These are phyloP conservation scores for Ceratocystis albifundus DNA, from an alignment of 2,329 filamentous ascomycete species.

Conservation along the genomic window DNA sequence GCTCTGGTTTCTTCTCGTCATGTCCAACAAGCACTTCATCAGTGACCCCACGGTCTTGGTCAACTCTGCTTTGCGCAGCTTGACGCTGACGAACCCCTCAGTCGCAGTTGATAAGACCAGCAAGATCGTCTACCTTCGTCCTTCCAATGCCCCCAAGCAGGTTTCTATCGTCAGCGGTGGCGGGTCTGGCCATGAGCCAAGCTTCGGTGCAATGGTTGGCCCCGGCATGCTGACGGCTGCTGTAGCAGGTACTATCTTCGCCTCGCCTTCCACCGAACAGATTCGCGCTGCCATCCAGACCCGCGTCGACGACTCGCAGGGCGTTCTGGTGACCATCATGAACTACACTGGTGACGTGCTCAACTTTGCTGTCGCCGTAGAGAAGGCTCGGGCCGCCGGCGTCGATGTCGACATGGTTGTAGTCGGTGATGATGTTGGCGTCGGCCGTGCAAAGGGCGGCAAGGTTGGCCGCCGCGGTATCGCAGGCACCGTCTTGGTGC, in stretches of 20 bases:
- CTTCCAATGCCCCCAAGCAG: slow-evolving; percentile 40
- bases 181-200: slow-evolving; percentile 81
- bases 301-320: slow-evolving; percentile 57
- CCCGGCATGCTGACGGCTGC: slow-evolving; percentile 67
- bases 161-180: slow-evolving; percentile 82
- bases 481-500: slow-evolving; percentile 80
- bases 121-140: slow-evolving; percentile 73
- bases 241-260: slow-evolving; percentile 80
- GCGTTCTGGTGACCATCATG: slow-evolving; percentile 85
- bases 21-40: slow-evolving; percentile 74
- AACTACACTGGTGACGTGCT: slow-evolving; percentile 87
- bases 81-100: slow-evolving; percentile 75
- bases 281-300: slow-evolving; percentile 63
- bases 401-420: slow-evolving; percentile 77
- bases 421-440: slow-evolving; percentile 83
- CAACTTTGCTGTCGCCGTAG: slow-evolving; percentile 87
- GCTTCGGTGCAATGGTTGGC: slow-evolving; percentile 76
- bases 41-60: slow-evolving; percentile 72
- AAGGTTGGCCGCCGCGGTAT: slow-evolving; percentile 88
- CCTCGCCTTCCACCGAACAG: slow-evolving; percentile 70
- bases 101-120: slow-evolving; percentile 65
- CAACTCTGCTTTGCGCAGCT: slow-evolving; percentile 58
- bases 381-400: slow-evolving; percentile 76
- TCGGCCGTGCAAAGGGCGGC: slow-evolving; percentile 68
- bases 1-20: slow-evolving; percentile 25